These are phyloP conservation scores for Cercospora sp. DNA, from an alignment of 2,329 filamentous ascomycete genomes.

Conservation along the genomic window DNA sequence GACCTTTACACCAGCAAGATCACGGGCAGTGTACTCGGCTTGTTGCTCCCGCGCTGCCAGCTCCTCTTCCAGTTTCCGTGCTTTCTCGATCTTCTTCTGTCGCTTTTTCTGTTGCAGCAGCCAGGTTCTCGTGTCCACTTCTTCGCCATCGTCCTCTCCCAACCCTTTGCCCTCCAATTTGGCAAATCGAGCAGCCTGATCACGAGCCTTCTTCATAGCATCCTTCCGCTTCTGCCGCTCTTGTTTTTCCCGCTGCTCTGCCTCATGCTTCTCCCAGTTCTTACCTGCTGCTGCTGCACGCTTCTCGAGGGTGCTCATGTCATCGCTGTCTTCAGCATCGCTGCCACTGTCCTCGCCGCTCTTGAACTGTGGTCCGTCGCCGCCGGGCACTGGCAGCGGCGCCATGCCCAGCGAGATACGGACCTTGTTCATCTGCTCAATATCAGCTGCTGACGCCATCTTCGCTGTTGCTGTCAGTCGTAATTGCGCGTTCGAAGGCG, in stretches of 20 bases:
- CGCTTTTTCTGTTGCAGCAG: slow-evolving; percentile 86
- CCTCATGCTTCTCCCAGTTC: slow-evolving; percentile 70
- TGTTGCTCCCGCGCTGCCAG: slow-evolving; percentile 69
- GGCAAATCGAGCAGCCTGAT: slow-evolving; percentile 73
- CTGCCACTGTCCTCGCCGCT: slow-evolving; percentile 42
- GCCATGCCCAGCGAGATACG: slow-evolving; percentile 86
- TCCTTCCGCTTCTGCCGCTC: slow-evolving; percentile 78
- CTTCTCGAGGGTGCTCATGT: slow-evolving; percentile 79
- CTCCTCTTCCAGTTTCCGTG: slow-evolving; percentile 71
- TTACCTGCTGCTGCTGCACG: slow-evolving; percentile 71
- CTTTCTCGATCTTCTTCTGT: slow-evolving; percentile 82
- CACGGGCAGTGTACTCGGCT: slow-evolving; percentile 78
- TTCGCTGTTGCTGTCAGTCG: slow-evolving; percentile 3
- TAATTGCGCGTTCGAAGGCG: slow-evolving; percentile 11
- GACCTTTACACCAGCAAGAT: slow-evolving; percentile 87
- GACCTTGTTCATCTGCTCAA: slow-evolving; percentile 93
- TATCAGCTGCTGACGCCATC: slow-evolving; percentile 57
- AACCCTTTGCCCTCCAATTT: slow-evolving; percentile 80
- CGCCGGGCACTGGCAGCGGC: slow-evolving; percentile 79
- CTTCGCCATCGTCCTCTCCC: slow-evolving; percentile 70
- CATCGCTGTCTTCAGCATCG: slow-evolving; percentile 54
- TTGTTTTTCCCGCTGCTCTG: slow-evolving; percentile 70
- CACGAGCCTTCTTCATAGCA: slow-evolving; percentile 82
- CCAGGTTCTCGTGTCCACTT: slow-evolving; percentile 79
- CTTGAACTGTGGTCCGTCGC: slow-evolving; percentile 61